These are phyloP conservation scores for Staphylotrichum tortipilum DNA, from an alignment of 495 filamentous ascomycete genomes.

Conservation along the genomic window DNA sequence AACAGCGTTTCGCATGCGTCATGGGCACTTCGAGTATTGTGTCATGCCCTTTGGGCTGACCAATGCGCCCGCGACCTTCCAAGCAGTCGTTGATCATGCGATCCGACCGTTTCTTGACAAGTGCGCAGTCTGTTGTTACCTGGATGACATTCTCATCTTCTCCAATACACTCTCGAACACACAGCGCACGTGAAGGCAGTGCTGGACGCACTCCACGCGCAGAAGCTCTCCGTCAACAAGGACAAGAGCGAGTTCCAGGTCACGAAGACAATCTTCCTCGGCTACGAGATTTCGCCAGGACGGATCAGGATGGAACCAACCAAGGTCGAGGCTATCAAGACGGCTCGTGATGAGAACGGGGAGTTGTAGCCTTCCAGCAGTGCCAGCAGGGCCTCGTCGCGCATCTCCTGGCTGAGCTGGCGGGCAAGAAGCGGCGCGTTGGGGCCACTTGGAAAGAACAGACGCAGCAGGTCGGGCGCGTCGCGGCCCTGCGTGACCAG, in stretches of 20 bases:
- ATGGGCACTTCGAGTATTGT: not conserved
- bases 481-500: too few relatives aligned
- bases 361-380: too few relatives aligned
- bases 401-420: too few relatives aligned
- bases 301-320: not conserved
- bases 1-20: not conserved
- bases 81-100: not conserved
- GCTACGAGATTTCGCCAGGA: not conserved
- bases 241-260: slow-evolving; percentile 1
- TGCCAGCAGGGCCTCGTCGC: too few relatives aligned
- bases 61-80: too few relatives aligned
- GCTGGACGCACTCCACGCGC: not conserved
- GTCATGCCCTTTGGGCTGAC: not conserved
- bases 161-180: slow-evolving; percentile 2
- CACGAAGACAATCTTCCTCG: not conserved
- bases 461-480: too few relatives aligned
- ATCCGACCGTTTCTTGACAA: not conserved
- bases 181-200: not conserved
- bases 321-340: not conserved
- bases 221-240: not conserved
- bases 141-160: slow-evolving; percentile 6
- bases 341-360: too few relatives aligned
- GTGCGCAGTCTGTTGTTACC: not conserved
- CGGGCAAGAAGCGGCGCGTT: too few relatives aligned
- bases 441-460: too few relatives aligned